These are phyloP conservation scores for Chlamydomonas incerta DNA, from an alignment of 139 green algal species.

Conservation along the genomic window DNA sequence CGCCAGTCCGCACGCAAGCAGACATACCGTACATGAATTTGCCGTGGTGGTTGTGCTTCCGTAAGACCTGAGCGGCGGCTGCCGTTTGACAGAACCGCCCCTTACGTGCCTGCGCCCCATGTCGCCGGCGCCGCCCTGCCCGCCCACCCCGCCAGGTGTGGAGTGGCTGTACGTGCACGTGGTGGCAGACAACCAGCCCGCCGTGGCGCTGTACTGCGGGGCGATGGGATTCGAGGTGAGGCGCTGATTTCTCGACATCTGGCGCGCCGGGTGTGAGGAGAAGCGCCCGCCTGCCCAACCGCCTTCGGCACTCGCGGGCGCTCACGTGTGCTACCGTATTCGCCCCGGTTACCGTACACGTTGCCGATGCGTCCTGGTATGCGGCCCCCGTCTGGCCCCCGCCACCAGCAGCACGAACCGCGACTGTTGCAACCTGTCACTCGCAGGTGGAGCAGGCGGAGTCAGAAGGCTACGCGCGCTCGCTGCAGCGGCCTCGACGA, in stretches of 20 bases:
- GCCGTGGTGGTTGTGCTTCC: too few relatives aligned
- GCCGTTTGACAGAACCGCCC: too few relatives aligned
- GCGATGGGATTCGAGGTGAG: constrained; percentile 28
- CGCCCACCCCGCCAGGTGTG: background rate
- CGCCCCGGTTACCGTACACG: too few relatives aligned
- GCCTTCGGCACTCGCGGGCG: too few relatives aligned
- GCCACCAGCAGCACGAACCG: background rate
- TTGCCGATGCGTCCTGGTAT: too few relatives aligned
- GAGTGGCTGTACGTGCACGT: constrained; percentile 81
- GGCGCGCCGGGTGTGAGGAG: background rate
- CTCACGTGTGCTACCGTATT: background rate
- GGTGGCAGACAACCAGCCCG: constrained; percentile 68
- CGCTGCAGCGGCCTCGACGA: constrained; percentile 60
- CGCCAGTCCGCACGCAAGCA: too few relatives aligned
- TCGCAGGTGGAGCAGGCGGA: constrained; percentile 74
- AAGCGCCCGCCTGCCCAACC: too few relatives aligned
- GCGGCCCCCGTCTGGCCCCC: background rate
- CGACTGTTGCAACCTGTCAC: constrained; percentile 17
- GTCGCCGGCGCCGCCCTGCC: too few relatives aligned
- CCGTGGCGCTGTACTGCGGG: constrained; percentile 66
- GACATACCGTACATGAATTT: too few relatives aligned
- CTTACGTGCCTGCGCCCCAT: too few relatives aligned
- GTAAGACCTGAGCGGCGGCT: too few relatives aligned
- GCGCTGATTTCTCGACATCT: too few relatives aligned
- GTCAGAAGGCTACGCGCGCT: constrained; percentile 53